A percentile compares a stretch with the other conserved stretches of the same genome.
phyloP scores from a whole-genome alignment of 768 basidiomycete species.

The Naganishia friedmannii region DNA sequence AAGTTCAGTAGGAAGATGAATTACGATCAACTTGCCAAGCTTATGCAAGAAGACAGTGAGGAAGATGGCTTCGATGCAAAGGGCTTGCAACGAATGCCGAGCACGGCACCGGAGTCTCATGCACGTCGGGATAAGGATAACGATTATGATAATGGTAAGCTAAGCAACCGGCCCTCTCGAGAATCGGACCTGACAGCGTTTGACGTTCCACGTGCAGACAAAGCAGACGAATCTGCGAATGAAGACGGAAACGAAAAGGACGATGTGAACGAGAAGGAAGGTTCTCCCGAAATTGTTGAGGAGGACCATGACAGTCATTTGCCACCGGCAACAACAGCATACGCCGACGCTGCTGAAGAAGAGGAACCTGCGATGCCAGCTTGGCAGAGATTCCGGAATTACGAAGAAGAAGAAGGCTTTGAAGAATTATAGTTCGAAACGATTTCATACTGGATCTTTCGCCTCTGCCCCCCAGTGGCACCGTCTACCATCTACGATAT shows the following conservation, averaged over 20 bases:
- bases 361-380: conserved; percentile 10
- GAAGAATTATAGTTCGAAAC: conserved; percentile 5
- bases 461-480: neutral
- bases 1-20: conserved; percentile 34
- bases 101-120: conserved; percentile 1
- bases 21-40: conserved; percentile 22
- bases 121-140: neutral
- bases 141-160: conserved; percentile 25
- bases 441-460: neutral
- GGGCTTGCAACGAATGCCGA: neutral
- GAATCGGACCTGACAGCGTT: neutral
- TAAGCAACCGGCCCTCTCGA: no score
- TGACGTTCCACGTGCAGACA: neutral
- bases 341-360: neutral
- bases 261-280: conserved; percentile 9
- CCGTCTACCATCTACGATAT: no score
- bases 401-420: conserved; percentile 27
- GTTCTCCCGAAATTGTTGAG: conserved; percentile 16
- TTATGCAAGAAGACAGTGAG: conserved; percentile 16
- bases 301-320: conserved; percentile 15
- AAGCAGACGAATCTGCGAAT: neutral
- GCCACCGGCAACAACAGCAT: neutral
- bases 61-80: conserved; percentile 14
- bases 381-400: conserved; percentile 14
- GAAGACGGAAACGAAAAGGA: conserved; percentile 20